Percentiles rank a stretch among this genome's conserved stretches.
phyloP scores from a whole-genome alignment of 192 early-diverging fungal species.

The Haplosporangium gracile region DNA sequence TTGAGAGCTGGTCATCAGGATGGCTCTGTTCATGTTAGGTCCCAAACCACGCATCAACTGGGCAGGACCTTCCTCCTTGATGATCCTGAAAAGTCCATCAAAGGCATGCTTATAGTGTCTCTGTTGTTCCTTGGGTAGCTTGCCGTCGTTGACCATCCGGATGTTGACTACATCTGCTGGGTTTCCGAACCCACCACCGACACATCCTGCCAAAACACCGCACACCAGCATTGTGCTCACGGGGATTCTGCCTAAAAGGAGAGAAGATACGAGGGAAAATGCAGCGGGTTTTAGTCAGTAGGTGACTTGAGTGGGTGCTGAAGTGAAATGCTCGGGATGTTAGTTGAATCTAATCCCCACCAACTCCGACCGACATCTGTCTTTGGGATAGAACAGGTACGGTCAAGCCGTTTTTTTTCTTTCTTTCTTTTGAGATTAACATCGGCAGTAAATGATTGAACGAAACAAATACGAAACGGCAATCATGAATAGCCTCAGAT shows the following conservation, averaged over 20 bases:
- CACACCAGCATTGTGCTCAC: constrained; percentile 60
- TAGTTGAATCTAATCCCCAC: background rate
- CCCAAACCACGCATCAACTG: constrained; percentile 92
- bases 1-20: constrained; percentile 85
- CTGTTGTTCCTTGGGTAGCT: constrained; percentile 70
- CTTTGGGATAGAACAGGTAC: background rate
- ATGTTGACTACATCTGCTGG: constrained; percentile 88
- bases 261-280: background rate
- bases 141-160: constrained; percentile 85
- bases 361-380: background rate
- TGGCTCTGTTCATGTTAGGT: constrained; percentile 91
- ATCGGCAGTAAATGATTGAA: background rate
- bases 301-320: background rate
- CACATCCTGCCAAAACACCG: constrained; percentile 60
- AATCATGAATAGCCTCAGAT: background rate
- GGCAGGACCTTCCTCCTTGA: constrained; percentile 78
- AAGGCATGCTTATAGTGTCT: constrained; percentile 84
- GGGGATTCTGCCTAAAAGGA: constrained; percentile 47
- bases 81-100: constrained; percentile 80
- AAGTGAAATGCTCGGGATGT: background rate
- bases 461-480: background rate
- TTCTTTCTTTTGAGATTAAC: background rate
- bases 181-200: constrained; percentile 80
- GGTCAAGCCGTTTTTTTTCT: background rate
- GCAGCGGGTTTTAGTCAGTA: background rate